These are phyloP conservation scores for Metarhizium rileyi DNA, from an alignment of 2,329 filamentous ascomycete genomes.

Conservation along the genomic window DNA sequence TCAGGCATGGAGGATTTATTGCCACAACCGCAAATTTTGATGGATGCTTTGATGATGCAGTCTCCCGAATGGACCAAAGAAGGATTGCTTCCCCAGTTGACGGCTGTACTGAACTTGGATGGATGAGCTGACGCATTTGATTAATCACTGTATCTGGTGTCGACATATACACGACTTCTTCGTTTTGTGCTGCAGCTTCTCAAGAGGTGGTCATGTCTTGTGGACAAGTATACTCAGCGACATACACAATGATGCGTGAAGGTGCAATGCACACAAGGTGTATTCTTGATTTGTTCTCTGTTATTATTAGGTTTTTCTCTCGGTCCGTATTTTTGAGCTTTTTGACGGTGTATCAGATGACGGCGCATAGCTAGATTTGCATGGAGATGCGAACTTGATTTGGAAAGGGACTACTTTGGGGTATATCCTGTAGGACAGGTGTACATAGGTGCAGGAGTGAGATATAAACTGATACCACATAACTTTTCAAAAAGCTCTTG, in stretches of 20 bases:
- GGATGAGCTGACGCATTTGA: constrained; percentile 29
- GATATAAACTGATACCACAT: constrained; percentile 17
- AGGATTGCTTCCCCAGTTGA: constrained; percentile 57
- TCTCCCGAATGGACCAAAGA: constrained; percentile 53
- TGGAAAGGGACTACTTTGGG: constrained; percentile 8
- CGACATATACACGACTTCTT: not conserved
- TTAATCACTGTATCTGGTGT: not conserved
- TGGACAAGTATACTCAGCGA: not conserved
- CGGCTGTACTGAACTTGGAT: constrained; percentile 40
- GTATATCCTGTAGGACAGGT: constrained; percentile 8
- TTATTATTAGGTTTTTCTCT: not conserved
- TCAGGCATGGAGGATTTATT: constrained; percentile 51
- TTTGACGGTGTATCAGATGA: constrained; percentile 8
- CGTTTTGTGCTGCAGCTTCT: not conserved
- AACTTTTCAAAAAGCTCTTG: not conserved
- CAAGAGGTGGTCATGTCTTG: not conserved
- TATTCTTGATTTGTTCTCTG: not conserved
- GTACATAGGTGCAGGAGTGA: constrained; percentile 16
- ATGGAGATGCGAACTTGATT: constrained; percentile 8
- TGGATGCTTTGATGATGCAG: constrained; percentile 57
- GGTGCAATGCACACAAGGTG: constrained; percentile 2
- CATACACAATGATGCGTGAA: not conserved
- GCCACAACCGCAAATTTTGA: constrained; percentile 56
- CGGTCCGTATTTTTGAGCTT: not conserved
- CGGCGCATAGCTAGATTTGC: constrained; percentile 16